Evolutionary conservation across 2,329 filamentous ascomycete species (phyloP).

Genomic region (Neodidymelliopsis sp.): DNA sequence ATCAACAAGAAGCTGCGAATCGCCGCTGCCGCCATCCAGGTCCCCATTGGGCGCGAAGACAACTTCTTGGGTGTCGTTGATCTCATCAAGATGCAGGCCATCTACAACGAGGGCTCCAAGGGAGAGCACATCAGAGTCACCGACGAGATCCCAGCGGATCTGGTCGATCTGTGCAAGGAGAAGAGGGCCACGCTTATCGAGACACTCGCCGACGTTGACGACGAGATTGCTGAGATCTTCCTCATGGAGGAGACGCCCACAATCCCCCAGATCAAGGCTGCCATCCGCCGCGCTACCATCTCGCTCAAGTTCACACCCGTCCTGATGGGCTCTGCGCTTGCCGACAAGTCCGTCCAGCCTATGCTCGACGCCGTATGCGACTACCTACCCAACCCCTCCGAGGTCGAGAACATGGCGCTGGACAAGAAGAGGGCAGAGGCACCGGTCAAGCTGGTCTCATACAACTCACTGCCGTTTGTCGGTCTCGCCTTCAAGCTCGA

Average conservation of each 20-base stretch:
- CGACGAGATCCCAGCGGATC: conserved; percentile 82
- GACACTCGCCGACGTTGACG: conserved; percentile 95
- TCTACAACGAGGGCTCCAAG: conserved; percentile 85
- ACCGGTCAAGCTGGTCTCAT: conserved; percentile 85
- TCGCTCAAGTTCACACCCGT: conserved; percentile 90
- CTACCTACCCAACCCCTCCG: conserved; percentile 88
- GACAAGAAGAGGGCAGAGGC: conserved; percentile 82
- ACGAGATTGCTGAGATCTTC: conserved; percentile 96
- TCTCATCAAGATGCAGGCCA: conserved; percentile 86
- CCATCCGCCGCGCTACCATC: conserved; percentile 91
- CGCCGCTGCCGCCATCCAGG: conserved; percentile 88
- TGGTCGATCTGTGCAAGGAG: conserved; percentile 78
- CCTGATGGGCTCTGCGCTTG: conserved; percentile 93
- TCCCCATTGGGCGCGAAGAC: conserved; percentile 92
- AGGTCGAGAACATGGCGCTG: conserved; percentile 88
- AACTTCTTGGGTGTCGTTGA: conserved; percentile 93
- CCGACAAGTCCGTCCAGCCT: conserved; percentile 92
- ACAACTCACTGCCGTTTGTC: conserved; percentile 92
- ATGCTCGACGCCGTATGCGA: conserved; percentile 98
- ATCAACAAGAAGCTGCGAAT: conserved; percentile 97
- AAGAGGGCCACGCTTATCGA: conserved; percentile 88
- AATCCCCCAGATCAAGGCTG: conserved; percentile 83
- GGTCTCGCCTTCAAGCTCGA: conserved; percentile 98
- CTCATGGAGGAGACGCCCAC: conserved; percentile 85
- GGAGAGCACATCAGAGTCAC: conserved; percentile 79